Evolutionary conservation across 306 rosid species (phyloP).

Genomic region (Senna tora): DNA sequence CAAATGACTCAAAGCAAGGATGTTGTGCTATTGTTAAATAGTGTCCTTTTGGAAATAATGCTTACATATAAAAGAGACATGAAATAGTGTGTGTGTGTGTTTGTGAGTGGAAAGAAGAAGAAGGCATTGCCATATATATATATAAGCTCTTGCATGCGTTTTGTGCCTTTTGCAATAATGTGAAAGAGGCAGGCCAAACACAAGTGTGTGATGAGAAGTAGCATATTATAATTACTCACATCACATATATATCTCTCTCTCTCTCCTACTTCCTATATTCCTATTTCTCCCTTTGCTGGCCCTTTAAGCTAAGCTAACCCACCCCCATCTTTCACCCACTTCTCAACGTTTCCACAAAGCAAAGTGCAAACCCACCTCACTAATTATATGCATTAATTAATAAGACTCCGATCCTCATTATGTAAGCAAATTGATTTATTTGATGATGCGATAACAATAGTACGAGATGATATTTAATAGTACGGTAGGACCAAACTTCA

Average conservation of each 20-base stretch:
- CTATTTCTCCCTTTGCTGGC: slow-evolving; percentile 51
- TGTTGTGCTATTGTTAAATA: not conserved
- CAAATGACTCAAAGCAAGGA: not conserved
- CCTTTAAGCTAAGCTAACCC: slow-evolving; percentile 62
- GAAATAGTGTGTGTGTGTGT: not conserved
- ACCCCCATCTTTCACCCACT: slow-evolving; percentile 46
- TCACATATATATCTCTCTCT: too few relatives aligned
- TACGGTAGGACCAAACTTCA: too few relatives aligned
- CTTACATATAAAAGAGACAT: not conserved
- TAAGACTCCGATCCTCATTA: slow-evolving; percentile 25
- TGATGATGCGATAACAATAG: too few relatives aligned
- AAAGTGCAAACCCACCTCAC: slow-evolving; percentile 31
- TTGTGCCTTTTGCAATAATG: slow-evolving; percentile 47
- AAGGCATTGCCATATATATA: slow-evolving; percentile 14
- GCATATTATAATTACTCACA: not conserved
- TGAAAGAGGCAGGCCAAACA: slow-evolving; percentile 30
- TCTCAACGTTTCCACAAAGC: slow-evolving; percentile 42
- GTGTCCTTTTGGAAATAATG: not conserved
- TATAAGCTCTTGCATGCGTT: slow-evolving; percentile 55
- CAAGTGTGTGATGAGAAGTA: not conserved
- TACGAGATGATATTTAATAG: too few relatives aligned
- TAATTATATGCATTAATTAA: slow-evolving; percentile 28
- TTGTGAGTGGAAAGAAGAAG: slow-evolving; percentile 5
- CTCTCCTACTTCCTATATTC: not conserved
- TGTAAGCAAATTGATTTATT: not conserved